phyloP scores from a whole-genome alignment of 2,329 filamentous ascomycete genomes.

The Ceratocystiopsis brevicomis region DNA sequence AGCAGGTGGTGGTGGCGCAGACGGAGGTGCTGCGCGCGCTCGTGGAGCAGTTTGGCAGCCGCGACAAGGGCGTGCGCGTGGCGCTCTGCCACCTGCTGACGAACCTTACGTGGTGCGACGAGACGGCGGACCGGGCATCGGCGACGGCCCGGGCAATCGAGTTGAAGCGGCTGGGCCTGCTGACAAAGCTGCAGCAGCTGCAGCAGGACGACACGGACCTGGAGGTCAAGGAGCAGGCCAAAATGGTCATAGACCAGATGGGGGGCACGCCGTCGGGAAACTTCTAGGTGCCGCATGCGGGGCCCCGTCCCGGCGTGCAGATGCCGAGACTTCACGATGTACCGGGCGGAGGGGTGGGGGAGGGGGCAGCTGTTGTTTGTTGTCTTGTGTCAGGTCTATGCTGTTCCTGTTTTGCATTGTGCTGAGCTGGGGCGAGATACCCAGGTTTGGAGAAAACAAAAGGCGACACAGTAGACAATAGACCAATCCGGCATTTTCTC shows the following conservation, averaged over 20 bases:
- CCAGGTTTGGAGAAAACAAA: too few species aligned
- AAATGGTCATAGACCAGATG: slow-evolving; percentile 58
- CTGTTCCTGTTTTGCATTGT: too few species aligned
- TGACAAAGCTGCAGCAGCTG: slow-evolving; percentile 43
- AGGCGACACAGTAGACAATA: too few species aligned
- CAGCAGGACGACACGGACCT: slow-evolving; percentile 50
- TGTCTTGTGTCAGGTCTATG: too few species aligned
- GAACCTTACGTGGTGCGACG: slow-evolving; percentile 72
- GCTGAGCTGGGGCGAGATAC: too few species aligned
- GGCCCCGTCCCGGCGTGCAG: too few species aligned
- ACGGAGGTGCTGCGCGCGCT: slow-evolving; percentile 56
- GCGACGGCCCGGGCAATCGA: slow-evolving; percentile 49
- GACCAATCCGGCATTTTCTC: too few species aligned
- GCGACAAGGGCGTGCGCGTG: slow-evolving; percentile 53
- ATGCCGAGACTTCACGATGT: too few species aligned
- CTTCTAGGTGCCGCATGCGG: not conserved
- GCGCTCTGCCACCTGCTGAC: slow-evolving; percentile 68
- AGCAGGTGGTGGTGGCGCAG: slow-evolving; percentile 60
- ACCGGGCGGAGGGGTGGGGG: too few species aligned
- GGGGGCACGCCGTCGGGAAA: not conserved
- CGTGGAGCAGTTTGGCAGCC: slow-evolving; percentile 53
- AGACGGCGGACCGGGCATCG: slow-evolving; percentile 43
- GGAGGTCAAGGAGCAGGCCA: slow-evolving; percentile 70
- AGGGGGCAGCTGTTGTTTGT: too few species aligned
- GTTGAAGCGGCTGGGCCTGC: slow-evolving; percentile 53